Base-by-base conservation (phyloP, 352 stramenopile genomes). In the Pythium vanterpoolii region DNA sequence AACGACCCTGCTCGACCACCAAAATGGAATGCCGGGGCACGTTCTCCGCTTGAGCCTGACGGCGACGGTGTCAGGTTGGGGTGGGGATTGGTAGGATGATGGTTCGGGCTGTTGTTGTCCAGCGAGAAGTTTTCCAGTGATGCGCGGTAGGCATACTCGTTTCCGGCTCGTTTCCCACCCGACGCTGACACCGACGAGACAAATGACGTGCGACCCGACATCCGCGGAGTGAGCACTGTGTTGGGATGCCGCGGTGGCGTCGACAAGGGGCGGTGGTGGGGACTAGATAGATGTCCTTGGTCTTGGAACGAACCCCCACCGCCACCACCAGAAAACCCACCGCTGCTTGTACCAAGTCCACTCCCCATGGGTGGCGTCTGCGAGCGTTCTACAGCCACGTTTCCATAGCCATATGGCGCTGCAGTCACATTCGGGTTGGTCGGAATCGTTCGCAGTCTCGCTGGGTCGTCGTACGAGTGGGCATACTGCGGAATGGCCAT, bases 111-210 rank as follows among this genome's bases (percentile, higher is more conserved):
- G 24, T 19, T 60, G 6, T 52, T 56, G 31, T 90, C 81, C 21
- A 90, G 52, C 0, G 81, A 83, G 39, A 90, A 90, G 28, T 87
- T 88, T 30, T 90, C 81, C 28, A 89, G 45, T 8, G 81, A 89
- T 18, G 67, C 68, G 13, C 74, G 62, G 16, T 67, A 56, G 4
- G 24, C 72, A 48, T 69, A 69, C 5, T 80, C 69, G 18, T 65
- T 56, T 5, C 77, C 72, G 10, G 66, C 71, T 16, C 33, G 14
- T 36, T 71, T 52, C 21, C 53, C 51, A 36, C 36, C 55, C 7
- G 77, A 52, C 5, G 60, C 70, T 10, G 66, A 57, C n/a, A 61
- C 56, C 10, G 52, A 67, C 18, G 71, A 83, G 13, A 63, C 62
- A 7, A 63, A 68, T 7, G 54, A 64, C 1, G 54, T 68, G 1